Base-by-base conservation (phyloP, 306 rosid species). In the Vachellia pachyceras region DNA sequence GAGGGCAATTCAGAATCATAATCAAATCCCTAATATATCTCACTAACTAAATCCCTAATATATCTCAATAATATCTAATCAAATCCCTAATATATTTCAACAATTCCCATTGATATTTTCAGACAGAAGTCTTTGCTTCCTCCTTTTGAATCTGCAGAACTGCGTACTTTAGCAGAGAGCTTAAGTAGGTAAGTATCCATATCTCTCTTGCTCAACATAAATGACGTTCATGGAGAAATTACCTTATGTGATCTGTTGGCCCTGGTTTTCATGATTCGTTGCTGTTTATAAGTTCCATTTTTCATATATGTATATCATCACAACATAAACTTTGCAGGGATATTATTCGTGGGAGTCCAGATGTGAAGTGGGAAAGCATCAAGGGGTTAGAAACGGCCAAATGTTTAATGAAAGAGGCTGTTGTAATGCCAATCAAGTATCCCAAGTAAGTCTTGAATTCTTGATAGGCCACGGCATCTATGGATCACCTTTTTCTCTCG, bases 401-500 rank as follows among this genome's bases (percentile, higher is more conserved):
- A 82, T 81, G 86, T 72, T 88, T 95, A 68, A 90, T 95, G 73
- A 95, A 95, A 85, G 99, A 95, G 90, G 99, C 99, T 18, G 99
- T 95, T 76, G 98, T 93, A 80, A 93, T 95, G 99, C 99, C 99
- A 49, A 95, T 95, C 36, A 95, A 95, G 87, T 95, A 95, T 90
- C 99, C 99, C 88, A 95, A 88, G 99, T 95, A 86, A 35, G 98
- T 86, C 55, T 77, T 72, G 69, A 69, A 35, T 97, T 86, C 55
- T 77, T 72, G 69, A 69, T 75, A 49, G 49, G 63, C 77, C 33
- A 44, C 22, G 47, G 9, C 57, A 73, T 70, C 44, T 77, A 20
- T 45, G 35, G 44, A 61, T 45, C 40, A 65, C 45, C 6, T n/a
- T 55, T 77, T 77, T 49, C 60, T n/a, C 44, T 66, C 33, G 41